Evolutionary conservation across 768 basidiomycete species (phyloP), one percentile per base, ranked within the genome.

Genomic region (Trametes elegans): DNA sequence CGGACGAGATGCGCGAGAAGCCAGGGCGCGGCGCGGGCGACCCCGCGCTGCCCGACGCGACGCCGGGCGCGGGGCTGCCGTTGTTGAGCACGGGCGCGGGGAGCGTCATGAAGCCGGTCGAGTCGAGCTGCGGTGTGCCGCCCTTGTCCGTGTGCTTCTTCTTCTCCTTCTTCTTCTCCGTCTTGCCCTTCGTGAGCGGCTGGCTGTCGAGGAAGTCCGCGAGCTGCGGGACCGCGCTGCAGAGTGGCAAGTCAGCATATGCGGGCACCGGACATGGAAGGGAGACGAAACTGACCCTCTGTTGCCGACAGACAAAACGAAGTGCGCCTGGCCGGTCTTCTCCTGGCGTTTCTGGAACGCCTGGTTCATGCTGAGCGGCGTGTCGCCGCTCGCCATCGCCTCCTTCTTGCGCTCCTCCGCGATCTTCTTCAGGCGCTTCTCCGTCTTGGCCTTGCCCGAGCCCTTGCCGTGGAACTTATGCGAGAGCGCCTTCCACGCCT

Each of bases 401-500:
- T 84, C 83, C 68, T 93, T 82, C 77, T 97, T 98, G 70, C 88
- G 84, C 76, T 99, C 97, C 64, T 98, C 95, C n/a, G 87, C 90
- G 60, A 98, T 98, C 76, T 90, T 94, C 81, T 95, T 94, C 61
- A 98, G 66, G 57, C 93, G 80, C 71, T 98, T 98, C 78, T 98
- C 96, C 21, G 88, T 94, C 80, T 98, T 98, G 83, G 90, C 91
- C 75, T 88, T 90, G 10, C 97, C 97, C 1, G 90, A 91, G 2
- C 93, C 93, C 71, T 98, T 98, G 31, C 97, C 97, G 63, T 99
- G 97, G 83, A 99, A 98, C 68, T 92, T 90, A 70, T 99, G 97
- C 39, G 91, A 94, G 38, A 99, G 75, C 16, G 93, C 92, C 74
- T 98, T 98, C 95, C 96, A 98, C 5, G 96, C 95, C 74, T 99